Evolutionary conservation across 1,139 yeast genomes (phyloP).

Genomic region (Hyphopichia khmerensis): DNA sequence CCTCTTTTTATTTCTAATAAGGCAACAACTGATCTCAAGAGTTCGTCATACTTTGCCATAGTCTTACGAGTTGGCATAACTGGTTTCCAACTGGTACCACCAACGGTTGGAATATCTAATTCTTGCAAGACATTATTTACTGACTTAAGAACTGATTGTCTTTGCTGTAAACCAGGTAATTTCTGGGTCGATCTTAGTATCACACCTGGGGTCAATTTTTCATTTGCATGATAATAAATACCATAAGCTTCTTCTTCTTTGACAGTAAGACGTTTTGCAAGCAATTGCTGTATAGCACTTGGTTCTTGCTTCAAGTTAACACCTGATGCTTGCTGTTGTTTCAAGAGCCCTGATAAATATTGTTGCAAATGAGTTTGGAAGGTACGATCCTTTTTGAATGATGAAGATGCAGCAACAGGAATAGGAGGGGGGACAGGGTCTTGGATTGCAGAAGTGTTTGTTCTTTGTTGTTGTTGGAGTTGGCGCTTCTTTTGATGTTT

Average conservation of each 20-base stretch:
- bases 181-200: conserved; percentile 67
- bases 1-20: conserved; percentile 84
- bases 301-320: conserved; percentile 31
- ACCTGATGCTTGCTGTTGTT: conserved; percentile 32
- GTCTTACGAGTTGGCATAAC: conserved; percentile 86
- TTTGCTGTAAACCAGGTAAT: conserved; percentile 46
- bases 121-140: conserved; percentile 75
- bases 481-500: conserved; percentile 53
- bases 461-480: conserved; percentile 46
- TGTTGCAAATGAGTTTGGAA: conserved; percentile 55
- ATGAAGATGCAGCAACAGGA: conserved; percentile 56
- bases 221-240: conserved; percentile 70
- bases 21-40: conserved; percentile 69
- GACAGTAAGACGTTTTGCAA: conserved; percentile 59
- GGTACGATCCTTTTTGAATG: conserved; percentile 48
- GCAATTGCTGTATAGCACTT: conserved; percentile 39
- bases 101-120: conserved; percentile 66
- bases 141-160: conserved; percentile 69
- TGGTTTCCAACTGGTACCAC: conserved; percentile 61
- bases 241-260: conserved; percentile 90
- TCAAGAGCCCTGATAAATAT: conserved; percentile 37
- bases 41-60: conserved; percentile 73
- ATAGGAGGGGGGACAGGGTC: conserved; percentile 63
- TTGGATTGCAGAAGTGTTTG: conserved; percentile 19
- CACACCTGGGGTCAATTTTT: conserved; percentile 77